These are phyloP conservation scores for Pythium dissimile DNA, from an alignment of 352 stramenopile genomes.

Conservation along the genomic window DNA sequence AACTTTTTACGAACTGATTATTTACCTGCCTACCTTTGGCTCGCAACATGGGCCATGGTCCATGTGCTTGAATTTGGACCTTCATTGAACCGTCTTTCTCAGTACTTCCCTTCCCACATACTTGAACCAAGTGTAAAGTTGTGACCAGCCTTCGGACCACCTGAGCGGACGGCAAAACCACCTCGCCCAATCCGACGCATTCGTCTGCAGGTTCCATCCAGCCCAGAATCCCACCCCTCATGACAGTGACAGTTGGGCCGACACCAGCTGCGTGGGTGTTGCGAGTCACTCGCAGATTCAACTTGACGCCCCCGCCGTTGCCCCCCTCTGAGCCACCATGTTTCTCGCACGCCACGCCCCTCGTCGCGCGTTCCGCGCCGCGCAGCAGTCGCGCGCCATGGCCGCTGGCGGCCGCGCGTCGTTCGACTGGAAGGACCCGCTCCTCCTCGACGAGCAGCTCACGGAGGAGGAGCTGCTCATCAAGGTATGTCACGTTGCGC, in stretches of 20 bases:
- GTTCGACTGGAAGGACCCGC: conserved; percentile 84
- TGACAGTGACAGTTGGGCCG: not conserved
- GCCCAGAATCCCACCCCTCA: not conserved
- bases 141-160: no score
- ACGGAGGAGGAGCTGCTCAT: conserved; percentile 92
- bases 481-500: conserved; percentile 52
- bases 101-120: conserved; percentile 13
- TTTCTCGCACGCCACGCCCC: conserved; percentile 23
- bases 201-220: conserved; percentile 25
- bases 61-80: conserved; percentile 20
- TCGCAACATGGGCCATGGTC: not conserved
- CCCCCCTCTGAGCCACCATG: conserved; percentile 22
- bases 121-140: conserved; percentile 28
- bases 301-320: not conserved
- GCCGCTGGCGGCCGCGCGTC: conserved; percentile 35
- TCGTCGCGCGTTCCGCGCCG: conserved; percentile 21
- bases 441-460: conserved; percentile 71
- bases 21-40: not conserved
- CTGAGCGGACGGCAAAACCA: conserved; percentile 3
- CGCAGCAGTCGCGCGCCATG: conserved; percentile 28
- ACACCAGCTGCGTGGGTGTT: conserved; percentile 2
- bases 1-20: not conserved
- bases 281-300: conserved; percentile 16
- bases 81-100: conserved; percentile 12
- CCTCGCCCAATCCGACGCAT: conserved; percentile 9